A percentile compares a stretch with the other conserved stretches of the same genome.
Evolutionary conservation across 2,329 filamentous ascomycete species (phyloP).

Genomic region (Penicillium sp.): DNA sequence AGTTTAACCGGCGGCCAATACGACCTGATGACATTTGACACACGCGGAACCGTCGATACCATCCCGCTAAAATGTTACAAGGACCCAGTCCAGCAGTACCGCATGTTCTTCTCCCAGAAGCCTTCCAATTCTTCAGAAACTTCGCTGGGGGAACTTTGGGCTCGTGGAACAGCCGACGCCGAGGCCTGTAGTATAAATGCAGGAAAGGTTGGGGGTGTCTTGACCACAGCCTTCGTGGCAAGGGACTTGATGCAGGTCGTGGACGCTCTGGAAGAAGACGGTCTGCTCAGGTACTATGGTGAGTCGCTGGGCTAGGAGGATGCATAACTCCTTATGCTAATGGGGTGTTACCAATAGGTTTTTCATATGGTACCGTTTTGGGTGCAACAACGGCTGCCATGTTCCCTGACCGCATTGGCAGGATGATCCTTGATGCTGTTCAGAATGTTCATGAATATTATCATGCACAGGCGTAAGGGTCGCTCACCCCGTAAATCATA

Average conservation of each 20-base stretch:
- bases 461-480: constrained; percentile 13
- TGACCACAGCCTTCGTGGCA: constrained; percentile 19
- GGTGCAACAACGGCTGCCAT: constrained; percentile 18
- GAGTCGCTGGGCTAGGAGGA: neutral
- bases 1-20: constrained; percentile 19
- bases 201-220: constrained; percentile 10
- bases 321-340: neutral
- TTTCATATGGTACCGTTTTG: constrained; percentile 20
- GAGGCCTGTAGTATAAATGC: constrained; percentile 9
- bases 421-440: constrained; percentile 16
- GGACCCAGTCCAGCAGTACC: neutral
- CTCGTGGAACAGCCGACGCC: constrained; percentile 11
- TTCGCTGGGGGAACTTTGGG: constrained; percentile 7
- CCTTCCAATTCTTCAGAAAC: constrained; percentile 4
- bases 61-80: constrained; percentile 14
- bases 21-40: constrained; percentile 18
- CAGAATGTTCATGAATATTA: constrained; percentile 17
- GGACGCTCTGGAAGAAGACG: constrained; percentile 18
- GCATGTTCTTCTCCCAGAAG: neutral
- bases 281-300: constrained; percentile 20
- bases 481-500: neutral
- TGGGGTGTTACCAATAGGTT: neutral
- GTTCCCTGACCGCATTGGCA: constrained; percentile 20
- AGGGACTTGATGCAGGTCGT: constrained; percentile 18
- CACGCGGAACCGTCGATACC: constrained; percentile 18